Percentiles rank a stretch among this genome's conserved stretches.
phyloP scores from a whole-genome alignment of 805 yeast genomes.

The Yamadazyma takamatsuzukensis region DNA sequence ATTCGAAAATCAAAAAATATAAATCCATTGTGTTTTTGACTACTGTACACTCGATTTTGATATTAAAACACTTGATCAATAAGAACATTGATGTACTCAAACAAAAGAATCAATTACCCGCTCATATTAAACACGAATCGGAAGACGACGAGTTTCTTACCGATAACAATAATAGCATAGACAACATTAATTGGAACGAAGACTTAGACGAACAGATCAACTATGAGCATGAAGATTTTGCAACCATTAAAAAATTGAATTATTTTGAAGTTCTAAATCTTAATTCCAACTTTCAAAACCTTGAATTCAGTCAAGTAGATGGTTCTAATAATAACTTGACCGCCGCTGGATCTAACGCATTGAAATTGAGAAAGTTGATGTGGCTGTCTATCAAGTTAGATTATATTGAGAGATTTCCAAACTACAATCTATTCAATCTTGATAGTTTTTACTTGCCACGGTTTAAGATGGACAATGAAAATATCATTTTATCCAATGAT shows the following conservation, averaged over 20 bases:
- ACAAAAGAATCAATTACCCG: background rate
- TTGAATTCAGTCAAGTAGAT: slow-evolving; percentile 18
- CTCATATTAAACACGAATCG: background rate
- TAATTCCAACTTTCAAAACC: slow-evolving; percentile 15
- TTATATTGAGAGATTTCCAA: slow-evolving; percentile 12
- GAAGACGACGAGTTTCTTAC: background rate
- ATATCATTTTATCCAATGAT: slow-evolving; percentile 11
- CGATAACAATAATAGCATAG: slow-evolving; percentile 3
- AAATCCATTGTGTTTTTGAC: slow-evolving; percentile 22
- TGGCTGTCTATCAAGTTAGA: slow-evolving; percentile 29
- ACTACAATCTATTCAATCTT: slow-evolving; percentile 1
- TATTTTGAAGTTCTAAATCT: slow-evolving; percentile 23
- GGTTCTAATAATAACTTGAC: background rate
- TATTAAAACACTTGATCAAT: slow-evolving; percentile 25
- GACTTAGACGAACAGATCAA: slow-evolving; percentile 11
- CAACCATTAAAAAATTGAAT: slow-evolving; percentile 11
- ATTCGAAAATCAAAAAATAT: slow-evolving; percentile 6
- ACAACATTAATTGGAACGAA: slow-evolving; percentile 9
- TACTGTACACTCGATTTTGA: slow-evolving; percentile 27
- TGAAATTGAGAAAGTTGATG: slow-evolving; percentile 23
- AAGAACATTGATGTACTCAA: slow-evolving; percentile 9
- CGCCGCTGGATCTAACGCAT: slow-evolving; percentile 17
- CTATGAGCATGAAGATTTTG: slow-evolving; percentile 9
- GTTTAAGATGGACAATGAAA: background rate
- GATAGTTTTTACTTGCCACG: slow-evolving; percentile 2